Evolutionary conservation across 2,329 filamentous ascomycete genomes (phyloP), one percentile per base, ranked within the genome.

Genomic region (Alternaria ventricosa): DNA sequence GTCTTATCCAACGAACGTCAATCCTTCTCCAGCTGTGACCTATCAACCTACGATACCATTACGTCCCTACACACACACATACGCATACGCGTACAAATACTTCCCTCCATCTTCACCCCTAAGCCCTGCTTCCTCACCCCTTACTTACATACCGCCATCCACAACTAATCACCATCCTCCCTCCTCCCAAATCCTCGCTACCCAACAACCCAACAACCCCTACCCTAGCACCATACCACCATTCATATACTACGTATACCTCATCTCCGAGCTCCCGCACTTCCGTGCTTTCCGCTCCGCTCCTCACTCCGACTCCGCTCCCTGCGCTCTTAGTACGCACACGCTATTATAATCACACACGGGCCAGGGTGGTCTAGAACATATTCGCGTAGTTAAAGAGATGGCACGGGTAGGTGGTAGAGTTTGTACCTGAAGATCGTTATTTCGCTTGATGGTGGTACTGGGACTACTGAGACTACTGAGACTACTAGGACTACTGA

Each of bases 251-350:
- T 2, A 9, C 30, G 30, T n/a, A 1, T 4, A 36, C 45, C 49
- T 51, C 49, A 51, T 51, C 28, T 51, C 49, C 49, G 49, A 13
- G 25, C n/a, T 51, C 13, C 49, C 49, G 49, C 20, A 18, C 18
- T 51, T 23, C 49, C 49, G 28, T 51, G 49, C 49, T 51, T 51
- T 51, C 49, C 49, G 49, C 49, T 36, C 49, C 47, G 47, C 47
- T 22, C 4, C 4, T 1, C 27, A 33, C 18, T 33, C 27, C 27
- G 18, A 11, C 47, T 51, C 47, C 28, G 28, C 49, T 51, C 22
- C 47, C 6, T 20, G 10, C 18, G 18, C 18, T 36, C 36, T 41
- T 41, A 41, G 36, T 18, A 3, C n/a, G 36, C 36, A 41, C 36
- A 41, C 36, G n/a, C 36, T 41, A 41, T 41, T 18, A 11, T 36